These are phyloP conservation scores for Ustilago esculenta DNA, from an alignment of 1,284 basidiomycete species.

Conservation along the genomic window DNA sequence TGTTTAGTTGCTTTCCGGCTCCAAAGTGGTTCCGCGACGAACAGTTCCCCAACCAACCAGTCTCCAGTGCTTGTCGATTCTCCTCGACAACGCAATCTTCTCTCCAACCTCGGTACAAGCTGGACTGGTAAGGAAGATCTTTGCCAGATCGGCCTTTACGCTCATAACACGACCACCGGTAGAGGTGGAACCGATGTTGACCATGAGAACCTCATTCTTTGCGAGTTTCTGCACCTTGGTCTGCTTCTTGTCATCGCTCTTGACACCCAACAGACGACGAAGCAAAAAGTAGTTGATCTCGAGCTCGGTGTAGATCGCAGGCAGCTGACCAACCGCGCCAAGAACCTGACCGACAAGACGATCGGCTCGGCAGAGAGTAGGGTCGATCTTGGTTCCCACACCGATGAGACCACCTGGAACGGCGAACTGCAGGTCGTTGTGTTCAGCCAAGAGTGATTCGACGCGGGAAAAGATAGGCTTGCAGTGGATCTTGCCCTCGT, in stretches of 20 bases:
- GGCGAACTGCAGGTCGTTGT: conserved; percentile 91
- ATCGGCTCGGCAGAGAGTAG: conserved; percentile 95
- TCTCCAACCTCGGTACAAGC: conserved; percentile 67
- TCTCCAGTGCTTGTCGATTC: conserved; percentile 89
- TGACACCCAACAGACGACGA: conserved; percentile 93
- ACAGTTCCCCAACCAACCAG: conserved; percentile 70
- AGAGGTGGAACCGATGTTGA: conserved; percentile 69
- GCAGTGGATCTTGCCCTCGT: conserved; percentile 87
- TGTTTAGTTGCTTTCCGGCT: conserved; percentile 56
- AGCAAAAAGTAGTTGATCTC: conserved; percentile 76
- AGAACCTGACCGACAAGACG: conserved; percentile 95
- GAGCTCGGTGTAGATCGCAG: conserved; percentile 89
- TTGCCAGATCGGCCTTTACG: conserved; percentile 65
- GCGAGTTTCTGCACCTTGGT: conserved; percentile 88
- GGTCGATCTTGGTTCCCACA: conserved; percentile 96
- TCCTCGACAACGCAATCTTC: conserved; percentile 64
- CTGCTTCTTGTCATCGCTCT: conserved; percentile 97
- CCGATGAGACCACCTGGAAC: conserved; percentile 97
- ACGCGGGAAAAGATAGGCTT: conserved; percentile 92
- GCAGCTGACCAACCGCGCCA: conserved; percentile 90
- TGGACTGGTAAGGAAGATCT: conserved; percentile 65
- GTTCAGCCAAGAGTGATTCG: conserved; percentile 91
- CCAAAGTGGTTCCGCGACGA: conserved; percentile 60
- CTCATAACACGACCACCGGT: conserved; percentile 62
- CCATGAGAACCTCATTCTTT: conserved; percentile 86